These are phyloP conservation scores for Jackrogersella multiformis DNA, from an alignment of 495 filamentous ascomycete genomes.

Conservation along the genomic window DNA sequence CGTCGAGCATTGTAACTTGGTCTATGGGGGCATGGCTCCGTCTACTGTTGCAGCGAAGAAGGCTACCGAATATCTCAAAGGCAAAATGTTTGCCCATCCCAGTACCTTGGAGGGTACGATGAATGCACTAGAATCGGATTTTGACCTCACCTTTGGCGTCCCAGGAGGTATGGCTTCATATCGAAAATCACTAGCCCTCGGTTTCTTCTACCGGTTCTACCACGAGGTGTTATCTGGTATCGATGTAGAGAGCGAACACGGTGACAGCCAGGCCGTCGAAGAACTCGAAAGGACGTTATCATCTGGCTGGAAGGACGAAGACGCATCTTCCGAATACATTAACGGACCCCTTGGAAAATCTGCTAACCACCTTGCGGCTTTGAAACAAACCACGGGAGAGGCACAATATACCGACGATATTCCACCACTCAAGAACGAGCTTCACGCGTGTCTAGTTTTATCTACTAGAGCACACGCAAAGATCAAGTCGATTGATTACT, in stretches of 20 bases:
- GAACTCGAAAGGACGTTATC: conserved; percentile 76
- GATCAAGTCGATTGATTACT: conserved; percentile 76
- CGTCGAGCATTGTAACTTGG: conserved; percentile 76
- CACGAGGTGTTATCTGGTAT: conserved; percentile 67
- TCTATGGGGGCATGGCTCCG: conserved; percentile 92
- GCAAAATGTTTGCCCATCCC: conserved; percentile 81
- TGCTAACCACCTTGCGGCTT: conserved; percentile 84
- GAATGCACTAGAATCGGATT: conserved; percentile 86
- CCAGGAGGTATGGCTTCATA: conserved; percentile 97
- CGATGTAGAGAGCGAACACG: conserved; percentile 50
- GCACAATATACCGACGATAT: conserved; percentile 98
- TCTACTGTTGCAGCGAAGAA: conserved; percentile 84
- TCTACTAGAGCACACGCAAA: conserved; percentile 92
- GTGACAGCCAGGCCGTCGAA: conserved; percentile 67
- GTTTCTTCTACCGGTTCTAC: conserved; percentile 91
- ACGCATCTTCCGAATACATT: conserved; percentile 67
- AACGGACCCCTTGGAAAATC: conserved; percentile 84
- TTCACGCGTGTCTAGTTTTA: conserved; percentile 86
- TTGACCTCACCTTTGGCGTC: conserved; percentile 84
- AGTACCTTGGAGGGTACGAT: conserved; percentile 87
- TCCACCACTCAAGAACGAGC: conserved; percentile 83
- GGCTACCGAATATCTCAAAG: conserved; percentile 72
- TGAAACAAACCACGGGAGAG: conserved; percentile 94
- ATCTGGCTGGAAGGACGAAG: conserved; percentile 68
- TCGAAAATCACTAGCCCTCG: conserved; percentile 85